Conservation (phyloP, 2,329 filamentous ascomycete genomes). For the Colletotrichum acutatum region DNA sequence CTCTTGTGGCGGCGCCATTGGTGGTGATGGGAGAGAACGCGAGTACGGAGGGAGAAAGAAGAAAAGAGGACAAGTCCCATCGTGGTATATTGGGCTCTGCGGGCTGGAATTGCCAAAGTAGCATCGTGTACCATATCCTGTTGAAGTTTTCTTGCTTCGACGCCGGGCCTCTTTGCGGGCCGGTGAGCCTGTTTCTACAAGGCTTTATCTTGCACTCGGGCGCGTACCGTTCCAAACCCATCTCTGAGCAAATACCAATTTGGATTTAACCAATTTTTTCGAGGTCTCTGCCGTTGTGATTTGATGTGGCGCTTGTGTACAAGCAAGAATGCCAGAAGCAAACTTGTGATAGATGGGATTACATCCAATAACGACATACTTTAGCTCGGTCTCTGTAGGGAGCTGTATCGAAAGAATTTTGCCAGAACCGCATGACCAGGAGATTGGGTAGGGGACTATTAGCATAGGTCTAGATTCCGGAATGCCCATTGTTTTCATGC, state of each 20-base stretch:
- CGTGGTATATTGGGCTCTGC: slow-evolving; percentile 8
- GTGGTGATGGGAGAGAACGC: background rate
- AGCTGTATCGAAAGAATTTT: too few species aligned
- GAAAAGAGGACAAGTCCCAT: slow-evolving; percentile 11
- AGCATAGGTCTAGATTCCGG: too few species aligned
- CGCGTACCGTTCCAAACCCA: slow-evolving; percentile 15
- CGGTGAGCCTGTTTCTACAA: slow-evolving; percentile 12
- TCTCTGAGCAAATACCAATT: slow-evolving; percentile 29
- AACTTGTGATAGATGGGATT: too few species aligned
- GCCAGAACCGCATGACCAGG: too few species aligned
- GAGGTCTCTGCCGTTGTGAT: background rate
- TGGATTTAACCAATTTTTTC: slow-evolving; percentile 22
- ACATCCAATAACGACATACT: too few species aligned
- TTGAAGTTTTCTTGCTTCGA: slow-evolving; percentile 17
- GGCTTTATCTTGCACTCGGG: slow-evolving; percentile 2
- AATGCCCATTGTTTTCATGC: too few species aligned
- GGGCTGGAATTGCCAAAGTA: slow-evolving; percentile 18
- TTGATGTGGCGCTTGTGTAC: too few species aligned
- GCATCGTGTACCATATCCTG: slow-evolving; percentile 28
- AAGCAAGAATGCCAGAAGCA: too few species aligned
- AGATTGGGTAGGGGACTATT: too few species aligned
- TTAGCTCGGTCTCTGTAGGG: too few species aligned
- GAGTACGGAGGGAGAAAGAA: background rate
- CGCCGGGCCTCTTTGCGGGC: background rate
- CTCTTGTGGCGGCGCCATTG: background rate